These are phyloP conservation scores for Phytomonas sp. DNA, from an alignment of 208 protist species.

Conservation along the genomic window DNA sequence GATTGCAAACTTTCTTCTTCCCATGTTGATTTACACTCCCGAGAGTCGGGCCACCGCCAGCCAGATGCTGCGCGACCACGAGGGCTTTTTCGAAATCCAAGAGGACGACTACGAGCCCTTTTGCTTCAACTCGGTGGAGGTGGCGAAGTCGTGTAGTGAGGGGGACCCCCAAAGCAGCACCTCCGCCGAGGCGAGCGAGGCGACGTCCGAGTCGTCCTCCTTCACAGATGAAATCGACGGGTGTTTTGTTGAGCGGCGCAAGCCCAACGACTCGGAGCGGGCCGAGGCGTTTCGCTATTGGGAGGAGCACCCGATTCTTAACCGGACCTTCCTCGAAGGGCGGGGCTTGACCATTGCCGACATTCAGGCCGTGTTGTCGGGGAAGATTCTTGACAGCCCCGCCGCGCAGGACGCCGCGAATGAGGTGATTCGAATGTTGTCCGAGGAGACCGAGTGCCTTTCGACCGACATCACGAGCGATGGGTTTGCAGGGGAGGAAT, in stretches of 20 bases:
- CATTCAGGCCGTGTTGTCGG: conserved; percentile 58
- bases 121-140: conserved; percentile 47
- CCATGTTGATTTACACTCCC: conserved; percentile 91
- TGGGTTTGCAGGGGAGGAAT: conserved; percentile 32
- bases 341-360: conserved; percentile 64
- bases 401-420: conserved; percentile 51
- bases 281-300: conserved; percentile 42
- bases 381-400: conserved; percentile 35
- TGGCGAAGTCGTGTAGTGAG: conserved; percentile 15
- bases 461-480: conserved; percentile 34
- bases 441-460: conserved; percentile 47
- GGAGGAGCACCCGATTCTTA: conserved; percentile 69
- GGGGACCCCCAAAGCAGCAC: conserved; percentile 10
- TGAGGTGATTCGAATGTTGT: conserved; percentile 70
- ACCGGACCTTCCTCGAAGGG: conserved; percentile 37
- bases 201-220: conserved; percentile 17
- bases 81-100: conserved; percentile 75
- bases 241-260: conserved; percentile 17
- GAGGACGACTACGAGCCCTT: conserved; percentile 81
- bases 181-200: conserved; percentile 18
- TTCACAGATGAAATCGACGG: conserved; percentile 6
- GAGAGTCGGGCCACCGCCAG: conserved; percentile 78
- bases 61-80: conserved; percentile 72
- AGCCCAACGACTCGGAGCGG: conserved; percentile 18
- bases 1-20: conserved; percentile 91